Evolutionary conservation across 306 rosid species (phyloP), one percentile per base, ranked within the genome.

Genomic region (Ormosia emarginata): DNA sequence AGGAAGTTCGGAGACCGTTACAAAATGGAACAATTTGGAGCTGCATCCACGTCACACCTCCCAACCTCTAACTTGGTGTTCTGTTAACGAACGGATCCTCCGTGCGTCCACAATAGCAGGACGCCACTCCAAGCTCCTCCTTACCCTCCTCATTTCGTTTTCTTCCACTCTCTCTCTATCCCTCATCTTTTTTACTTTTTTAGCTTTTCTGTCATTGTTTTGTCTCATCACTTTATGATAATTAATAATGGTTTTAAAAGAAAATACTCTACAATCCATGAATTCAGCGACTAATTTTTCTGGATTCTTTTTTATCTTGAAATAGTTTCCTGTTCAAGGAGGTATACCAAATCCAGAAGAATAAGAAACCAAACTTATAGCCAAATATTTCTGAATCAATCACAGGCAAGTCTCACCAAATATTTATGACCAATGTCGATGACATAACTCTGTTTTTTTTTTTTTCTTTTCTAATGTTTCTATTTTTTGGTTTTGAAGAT

Each of bases 21-120:
- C 74, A 65, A 36, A 33, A 86, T 88, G 84, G 82, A 89, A 86
- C 72, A 58, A 58, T 84, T 81, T 82, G 87, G 80, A 87, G 80
- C 61, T 36, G 71, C 43, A 53, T 71, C 79, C 78, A 47, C 84
- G 92, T 83, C 86, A 77, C 63, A 40, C 4, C 43, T 75, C 6
- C n/a, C 78, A 78, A 73, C 77, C 86, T 49, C 34, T 61, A 40
- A 39, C 79, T 61, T 12, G 29, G 58, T 58, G 24, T 64, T 68
- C 43, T 30, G 32, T 73, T 47, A 6, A 61, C 68, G 74, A 80
- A 86, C 80, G 87, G 87, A 89, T 89, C 93, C 65, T 79, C 59
- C 71, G 78, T 66, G 57, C 85, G 80, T 84, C 79, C 73, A 65
- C 76, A 43, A 44, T 52, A 67, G 68, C 74, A 67, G 63, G 43